phyloP scores from a whole-genome alignment of 306 rosid species.

The Cajanus cajan region DNA sequence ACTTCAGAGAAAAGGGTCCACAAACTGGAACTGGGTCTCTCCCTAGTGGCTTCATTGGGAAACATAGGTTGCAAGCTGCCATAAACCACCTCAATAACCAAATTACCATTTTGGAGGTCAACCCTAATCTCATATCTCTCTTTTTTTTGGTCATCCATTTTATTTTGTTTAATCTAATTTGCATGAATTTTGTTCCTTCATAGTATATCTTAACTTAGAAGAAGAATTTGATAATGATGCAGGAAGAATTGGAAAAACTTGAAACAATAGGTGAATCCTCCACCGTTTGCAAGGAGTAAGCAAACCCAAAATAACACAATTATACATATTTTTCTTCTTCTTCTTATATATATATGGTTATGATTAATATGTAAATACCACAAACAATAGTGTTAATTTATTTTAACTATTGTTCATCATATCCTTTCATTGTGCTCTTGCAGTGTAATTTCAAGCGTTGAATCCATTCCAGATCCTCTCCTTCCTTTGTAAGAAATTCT shows the following conservation, averaged over 20 bases:
- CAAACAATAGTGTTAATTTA: not conserved
- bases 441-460: constrained; percentile 72
- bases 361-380: too few species aligned
- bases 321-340: not conserved
- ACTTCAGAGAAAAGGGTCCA: constrained; percentile 13
- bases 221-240: constrained; percentile 27
- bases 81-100: constrained; percentile 61
- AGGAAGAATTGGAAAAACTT: constrained; percentile 69
- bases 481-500: constrained; percentile 64
- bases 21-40: constrained; percentile 26
- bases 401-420: not conserved
- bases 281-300: constrained; percentile 72
- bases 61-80: constrained; percentile 78
- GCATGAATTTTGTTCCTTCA: not conserved
- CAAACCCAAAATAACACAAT: constrained; percentile 19
- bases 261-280: constrained; percentile 69
- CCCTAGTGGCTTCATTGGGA: constrained; percentile 60
- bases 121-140: not conserved
- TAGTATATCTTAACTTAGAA: not conserved
- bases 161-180: not conserved
- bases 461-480: constrained; percentile 70
- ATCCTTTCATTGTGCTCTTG: not conserved
- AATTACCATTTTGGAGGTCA: constrained; percentile 66
- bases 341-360: not conserved
- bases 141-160: not conserved